Percentiles rank a stretch among this genome's conserved stretches.
Evolutionary conservation across 495 filamentous ascomycete genomes (phyloP).

Genomic region (Aspergillus avenaceus): DNA sequence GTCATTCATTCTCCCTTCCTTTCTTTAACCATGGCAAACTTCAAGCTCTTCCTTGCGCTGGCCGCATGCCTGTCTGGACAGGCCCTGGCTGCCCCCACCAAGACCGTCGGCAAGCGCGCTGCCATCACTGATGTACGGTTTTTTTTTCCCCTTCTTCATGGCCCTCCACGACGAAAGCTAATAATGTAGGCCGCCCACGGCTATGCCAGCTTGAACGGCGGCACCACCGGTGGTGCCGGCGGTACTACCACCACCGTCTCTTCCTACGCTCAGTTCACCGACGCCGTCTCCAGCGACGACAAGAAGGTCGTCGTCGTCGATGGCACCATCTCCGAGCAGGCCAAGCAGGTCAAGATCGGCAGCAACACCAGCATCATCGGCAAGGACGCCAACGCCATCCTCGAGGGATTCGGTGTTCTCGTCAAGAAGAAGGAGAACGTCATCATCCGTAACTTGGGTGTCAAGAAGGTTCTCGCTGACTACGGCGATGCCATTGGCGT

Average conservation of each 20-base stretch:
- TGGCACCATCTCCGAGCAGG: conserved; percentile 40
- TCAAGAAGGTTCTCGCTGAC: conserved; percentile 52
- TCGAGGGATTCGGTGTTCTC: conserved; percentile 31
- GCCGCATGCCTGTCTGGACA: conserved; percentile 24
- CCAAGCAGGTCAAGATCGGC: conserved; percentile 41
- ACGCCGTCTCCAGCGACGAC: conserved; percentile 40
- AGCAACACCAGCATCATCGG: conserved; percentile 56
- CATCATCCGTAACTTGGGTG: conserved; percentile 60
- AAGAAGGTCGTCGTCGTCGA: conserved; percentile 46
- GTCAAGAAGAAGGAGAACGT: conserved; percentile 53
- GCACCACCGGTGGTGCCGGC: conserved; percentile 57
- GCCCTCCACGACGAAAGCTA: too few species aligned
- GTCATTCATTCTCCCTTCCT: conserved; percentile 5
- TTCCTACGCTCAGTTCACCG: conserved; percentile 48
- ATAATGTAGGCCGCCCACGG: conserved; percentile 24
- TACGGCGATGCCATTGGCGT: conserved; percentile 60
- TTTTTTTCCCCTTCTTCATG: too few species aligned
- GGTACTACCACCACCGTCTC: conserved; percentile 58
- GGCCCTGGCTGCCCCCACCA: conserved; percentile 27
- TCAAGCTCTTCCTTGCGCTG: conserved; percentile 24
- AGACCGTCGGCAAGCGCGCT: conserved; percentile 23
- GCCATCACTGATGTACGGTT: conserved; percentile 22
- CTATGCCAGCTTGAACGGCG: conserved; percentile 44
- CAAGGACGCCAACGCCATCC: conserved; percentile 22
- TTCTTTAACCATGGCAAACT: conserved; percentile 20